These are phyloP conservation scores for Cladosporium sp. DNA, from an alignment of 2,329 filamentous ascomycete genomes.

Conservation along the genomic window DNA sequence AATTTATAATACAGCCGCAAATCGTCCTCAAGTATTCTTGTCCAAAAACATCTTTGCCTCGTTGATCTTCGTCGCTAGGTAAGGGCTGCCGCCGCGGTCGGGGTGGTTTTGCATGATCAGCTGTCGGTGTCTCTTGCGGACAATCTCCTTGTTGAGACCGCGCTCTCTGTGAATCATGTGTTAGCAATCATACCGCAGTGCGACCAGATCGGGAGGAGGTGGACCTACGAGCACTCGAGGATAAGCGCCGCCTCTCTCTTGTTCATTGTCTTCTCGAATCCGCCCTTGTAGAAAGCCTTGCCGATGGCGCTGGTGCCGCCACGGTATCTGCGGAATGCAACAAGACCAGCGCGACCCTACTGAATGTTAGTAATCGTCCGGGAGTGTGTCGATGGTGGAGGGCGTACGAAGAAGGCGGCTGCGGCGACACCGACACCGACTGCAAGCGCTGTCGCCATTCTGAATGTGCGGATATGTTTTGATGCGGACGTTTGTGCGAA, in stretches of 20 bases:
- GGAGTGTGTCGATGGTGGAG: constrained; percentile 7
- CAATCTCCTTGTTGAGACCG: constrained; percentile 80
- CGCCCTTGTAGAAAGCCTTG: constrained; percentile 94
- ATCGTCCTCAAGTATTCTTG: constrained; percentile 45
- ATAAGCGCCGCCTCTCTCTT: constrained; percentile 86
- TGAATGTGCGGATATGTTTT: neutral
- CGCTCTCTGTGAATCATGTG: constrained; percentile 60
- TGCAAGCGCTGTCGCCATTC: constrained; percentile 56
- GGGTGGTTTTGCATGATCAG: constrained; percentile 98
- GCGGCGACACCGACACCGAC: constrained; percentile 59
- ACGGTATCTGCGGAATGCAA: constrained; percentile 78
- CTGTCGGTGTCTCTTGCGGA: constrained; percentile 90
- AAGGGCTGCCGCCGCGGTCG: constrained; percentile 93
- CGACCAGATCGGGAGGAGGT: neutral
- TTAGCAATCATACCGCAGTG: constrained; percentile 8
- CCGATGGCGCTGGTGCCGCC: constrained; percentile 72
- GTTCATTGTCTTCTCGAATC: constrained; percentile 96
- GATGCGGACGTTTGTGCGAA: neutral
- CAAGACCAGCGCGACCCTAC: constrained; percentile 85
- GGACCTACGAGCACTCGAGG: constrained; percentile 74
- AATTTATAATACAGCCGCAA: neutral
- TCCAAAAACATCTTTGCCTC: constrained; percentile 96
- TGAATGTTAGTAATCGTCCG: constrained; percentile 1
- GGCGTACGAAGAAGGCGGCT: constrained; percentile 59
- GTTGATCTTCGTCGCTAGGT: constrained; percentile 95